Base-by-base conservation (phyloP, 768 basidiomycete genomes). In the Podaxis rugospora region DNA sequence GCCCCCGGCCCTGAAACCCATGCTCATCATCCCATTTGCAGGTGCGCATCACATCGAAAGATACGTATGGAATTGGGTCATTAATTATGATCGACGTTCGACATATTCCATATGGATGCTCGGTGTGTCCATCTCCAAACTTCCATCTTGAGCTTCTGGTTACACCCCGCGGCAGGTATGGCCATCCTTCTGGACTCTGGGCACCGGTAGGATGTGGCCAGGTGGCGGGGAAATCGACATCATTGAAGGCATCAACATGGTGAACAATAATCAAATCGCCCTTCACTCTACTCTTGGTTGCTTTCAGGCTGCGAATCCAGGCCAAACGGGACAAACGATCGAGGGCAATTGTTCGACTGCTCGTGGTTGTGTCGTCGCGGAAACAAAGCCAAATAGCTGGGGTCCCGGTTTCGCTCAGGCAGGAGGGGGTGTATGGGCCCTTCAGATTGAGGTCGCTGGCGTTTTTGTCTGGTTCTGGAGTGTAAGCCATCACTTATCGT, bases 231-330 rank as follows among this genome's bases (percentile, higher is more conserved):
- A 83, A 68, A 82, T 83, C 37, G 82, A 83, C 66, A 89, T 92
- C 35, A 84, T 95, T 58, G 94, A 95, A 71, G 89, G 84, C 9
- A 90, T 95, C 64, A 95, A 96, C 72, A 66, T 81, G 54, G 83
- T 87, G 72, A 72, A 75, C 6, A 74, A 78, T 64, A 92, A 92
- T 65, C 90, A 92, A 68, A 84, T 89, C 74, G 83, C 92, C 0
- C 73, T 95, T n/a, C 93, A 95, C 69, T 89, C 91, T 0, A 79
- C 70, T 0, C 68, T 67, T 2, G 80, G 80, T 2, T 82, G 80
- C 64, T 63, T 68, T 10, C 76, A 76, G 51, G 64, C 63, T 69
- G 63, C 71, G 68, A 62, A 76, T 66, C 53, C 74, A 63, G 35
- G 70, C 69, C 70, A 84, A 77, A 73, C 80, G 14, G 87, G 87